These are phyloP conservation scores for Laetiporus sulphureus DNA, from an alignment of 1,284 basidiomycete species.

Conservation along the genomic window DNA sequence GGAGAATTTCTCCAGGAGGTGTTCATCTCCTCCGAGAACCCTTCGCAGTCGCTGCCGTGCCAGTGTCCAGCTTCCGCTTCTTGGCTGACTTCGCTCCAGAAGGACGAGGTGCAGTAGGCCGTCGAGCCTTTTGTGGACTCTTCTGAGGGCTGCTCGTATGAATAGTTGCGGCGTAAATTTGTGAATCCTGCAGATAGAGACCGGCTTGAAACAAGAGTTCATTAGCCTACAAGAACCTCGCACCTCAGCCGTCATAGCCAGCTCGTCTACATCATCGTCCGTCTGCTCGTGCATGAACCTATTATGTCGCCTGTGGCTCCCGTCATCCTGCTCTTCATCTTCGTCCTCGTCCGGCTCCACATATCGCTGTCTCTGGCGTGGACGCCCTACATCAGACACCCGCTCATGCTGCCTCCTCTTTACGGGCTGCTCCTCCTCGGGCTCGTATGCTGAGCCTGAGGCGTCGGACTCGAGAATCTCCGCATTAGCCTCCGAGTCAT, in stretches of 20 bases:
- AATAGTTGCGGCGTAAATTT: too few relatives aligned
- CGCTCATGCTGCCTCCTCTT: constrained; percentile 3
- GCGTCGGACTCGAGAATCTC: constrained; percentile 12
- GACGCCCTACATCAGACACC: constrained; percentile 5
- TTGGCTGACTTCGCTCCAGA: constrained; percentile 7
- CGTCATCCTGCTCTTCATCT: constrained; percentile 17
- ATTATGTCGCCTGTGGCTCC: not conserved
- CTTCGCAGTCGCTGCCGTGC: constrained; percentile 3
- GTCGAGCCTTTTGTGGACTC: constrained; percentile 1
- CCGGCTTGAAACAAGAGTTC: constrained; percentile 10
- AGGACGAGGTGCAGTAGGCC: constrained; percentile 3
- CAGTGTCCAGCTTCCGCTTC: constrained; percentile 18
- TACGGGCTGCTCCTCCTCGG: constrained; percentile 8
- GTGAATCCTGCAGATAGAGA: too few relatives aligned
- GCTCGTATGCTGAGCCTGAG: constrained; percentile 17
- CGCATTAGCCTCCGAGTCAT: constrained; percentile 20
- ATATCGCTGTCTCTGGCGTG: constrained; percentile 4
- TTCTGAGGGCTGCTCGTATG: constrained; percentile 7
- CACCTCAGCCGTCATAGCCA: constrained; percentile 13
- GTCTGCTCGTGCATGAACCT: constrained; percentile 10
- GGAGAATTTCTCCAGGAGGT: not conserved
- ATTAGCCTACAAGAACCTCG: not conserved
- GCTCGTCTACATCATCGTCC: constrained; percentile 15
- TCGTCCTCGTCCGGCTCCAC: constrained; percentile 15
- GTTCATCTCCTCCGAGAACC: constrained; percentile 4